Evolutionary conservation across 2,329 filamentous ascomycete genomes (phyloP).

Genomic region (Cordyceps cicadae): DNA sequence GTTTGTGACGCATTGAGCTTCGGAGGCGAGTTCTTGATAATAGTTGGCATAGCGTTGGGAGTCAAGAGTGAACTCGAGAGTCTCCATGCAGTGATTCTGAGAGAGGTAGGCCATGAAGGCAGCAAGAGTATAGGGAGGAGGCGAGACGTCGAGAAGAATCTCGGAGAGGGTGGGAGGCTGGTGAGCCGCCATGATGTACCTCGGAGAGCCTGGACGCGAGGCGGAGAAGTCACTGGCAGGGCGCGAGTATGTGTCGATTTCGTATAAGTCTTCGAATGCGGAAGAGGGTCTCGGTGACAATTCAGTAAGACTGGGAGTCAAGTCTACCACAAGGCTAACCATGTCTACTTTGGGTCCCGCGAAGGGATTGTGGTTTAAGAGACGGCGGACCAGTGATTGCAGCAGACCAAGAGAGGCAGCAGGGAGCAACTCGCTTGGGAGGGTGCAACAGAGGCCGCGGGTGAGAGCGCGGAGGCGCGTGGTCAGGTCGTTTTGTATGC

Average conservation of each 20-base stretch:
- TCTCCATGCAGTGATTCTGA: slow-evolving; percentile 94
- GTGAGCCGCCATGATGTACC: slow-evolving; percentile 23
- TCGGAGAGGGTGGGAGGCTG: slow-evolving; percentile 67
- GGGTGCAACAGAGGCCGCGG: slow-evolving; percentile 1
- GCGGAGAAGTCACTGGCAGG: slow-evolving; percentile 41
- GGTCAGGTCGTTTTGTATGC: not conserved
- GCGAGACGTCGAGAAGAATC: slow-evolving; percentile 77
- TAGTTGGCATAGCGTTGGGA: slow-evolving; percentile 71
- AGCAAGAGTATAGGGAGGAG: slow-evolving; percentile 79
- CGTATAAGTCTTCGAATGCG: slow-evolving; percentile 36
- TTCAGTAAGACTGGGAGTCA: slow-evolving; percentile 33
- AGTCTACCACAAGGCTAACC: slow-evolving; percentile 38
- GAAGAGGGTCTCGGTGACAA: slow-evolving; percentile 37
- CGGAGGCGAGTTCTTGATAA: slow-evolving; percentile 35
- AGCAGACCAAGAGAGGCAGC: not conserved
- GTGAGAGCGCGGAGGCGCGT: not conserved
- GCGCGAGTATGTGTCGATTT: slow-evolving; percentile 33
- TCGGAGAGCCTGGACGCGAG: slow-evolving; percentile 31
- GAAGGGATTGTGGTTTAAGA: not conserved
- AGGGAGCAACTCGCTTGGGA: not conserved
- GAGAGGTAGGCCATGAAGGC: slow-evolving; percentile 96
- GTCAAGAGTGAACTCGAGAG: slow-evolving; percentile 92
- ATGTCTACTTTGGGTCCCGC: slow-evolving; percentile 25
- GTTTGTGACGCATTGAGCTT: slow-evolving; percentile 30
- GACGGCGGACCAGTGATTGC: not conserved